Evolutionary conservation across 768 basidiomycete species (phyloP).

Genomic region (Trametes coccinea): DNA sequence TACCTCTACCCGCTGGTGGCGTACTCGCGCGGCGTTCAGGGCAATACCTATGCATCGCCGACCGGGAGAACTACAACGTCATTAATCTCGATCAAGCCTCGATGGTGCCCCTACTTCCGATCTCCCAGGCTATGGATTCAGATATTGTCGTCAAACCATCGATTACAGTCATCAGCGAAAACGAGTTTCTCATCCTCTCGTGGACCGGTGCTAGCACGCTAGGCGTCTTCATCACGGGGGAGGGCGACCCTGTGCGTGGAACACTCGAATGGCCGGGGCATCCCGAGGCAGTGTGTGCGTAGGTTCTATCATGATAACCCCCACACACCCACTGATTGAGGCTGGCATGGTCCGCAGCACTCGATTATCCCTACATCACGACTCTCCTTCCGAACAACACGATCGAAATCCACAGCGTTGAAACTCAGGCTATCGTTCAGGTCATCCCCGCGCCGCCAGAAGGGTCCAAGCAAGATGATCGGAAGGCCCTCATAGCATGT

Average conservation of each 20-base stretch:
- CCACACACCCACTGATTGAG: neutral
- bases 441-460: slow-evolving; percentile 53
- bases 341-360: slow-evolving; percentile 42
- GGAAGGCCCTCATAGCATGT: slow-evolving; percentile 33
- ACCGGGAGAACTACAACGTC: slow-evolving; percentile 70
- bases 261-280: slow-evolving; percentile 85
- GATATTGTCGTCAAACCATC: slow-evolving; percentile 55
- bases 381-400: slow-evolving; percentile 77
- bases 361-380: slow-evolving; percentile 81
- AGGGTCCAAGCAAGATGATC: slow-evolving; percentile 28
- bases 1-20: slow-evolving; percentile 62
- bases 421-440: slow-evolving; percentile 72
- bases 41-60: slow-evolving; percentile 70
- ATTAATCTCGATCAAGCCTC: slow-evolving; percentile 76
- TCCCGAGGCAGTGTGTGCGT: slow-evolving; percentile 75
- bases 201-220: slow-evolving; percentile 82
- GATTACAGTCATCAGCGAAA: slow-evolving; percentile 71
- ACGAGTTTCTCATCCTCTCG: slow-evolving; percentile 84
- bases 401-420: slow-evolving; percentile 79
- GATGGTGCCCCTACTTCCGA: slow-evolving; percentile 71
- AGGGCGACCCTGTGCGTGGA: slow-evolving; percentile 87
- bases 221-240: slow-evolving; percentile 82
- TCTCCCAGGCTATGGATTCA: slow-evolving; percentile 64
- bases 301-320: neutral
- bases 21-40: slow-evolving; percentile 63